Base-by-base conservation (phyloP, 2,329 filamentous ascomycete genomes). In the Teratosphaeria gauchensis region DNA sequence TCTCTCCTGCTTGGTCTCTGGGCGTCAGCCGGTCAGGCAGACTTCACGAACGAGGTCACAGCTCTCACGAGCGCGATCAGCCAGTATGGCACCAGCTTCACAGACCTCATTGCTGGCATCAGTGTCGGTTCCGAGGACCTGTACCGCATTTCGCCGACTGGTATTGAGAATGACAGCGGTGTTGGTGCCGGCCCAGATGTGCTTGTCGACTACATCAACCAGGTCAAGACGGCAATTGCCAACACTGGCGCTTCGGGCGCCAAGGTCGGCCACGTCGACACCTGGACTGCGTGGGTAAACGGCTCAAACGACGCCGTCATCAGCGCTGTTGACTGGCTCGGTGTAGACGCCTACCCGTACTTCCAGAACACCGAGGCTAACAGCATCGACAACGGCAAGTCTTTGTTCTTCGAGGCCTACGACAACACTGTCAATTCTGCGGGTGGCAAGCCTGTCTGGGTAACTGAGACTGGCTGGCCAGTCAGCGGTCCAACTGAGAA, bases 391-490 rank as follows among this genome's bases (percentile, higher is more conserved):
- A 79, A 84, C 62, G 86, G 80, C 66, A 82, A 83, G 68, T 66
- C 73, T 19, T 82, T 91, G 55, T 94, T 95, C 78, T 78, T 85
- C 69, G 78, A 81, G 14, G 85, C 89, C 16, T 78, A 88, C 46
- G 74, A 79, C 55, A 78, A 80, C 60, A 89, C 87, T 35, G 73
- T 81, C 62, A 74, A 71, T 16, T 85, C 78, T 52, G 80, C 83
- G 38, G 77, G 80, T 38, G 83, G 82, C 69, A 92, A 91, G 80
- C 78, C 82, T 19, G 82, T 95, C 66, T 94, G 89, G 89, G 82
- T 95, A 62, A 94, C 90, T 31, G 90, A 95, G 80, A 94, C 90
- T 16, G 91, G 91, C 64, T 94, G 89, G 84, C 90, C 91, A 54
- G 84, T 91, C 56, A 84, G 80, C 67, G 91, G 90, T 58, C 76